Evolutionary conservation across 2,329 filamentous ascomycete genomes (phyloP).

Genomic region (Canariomyces notabilis): DNA sequence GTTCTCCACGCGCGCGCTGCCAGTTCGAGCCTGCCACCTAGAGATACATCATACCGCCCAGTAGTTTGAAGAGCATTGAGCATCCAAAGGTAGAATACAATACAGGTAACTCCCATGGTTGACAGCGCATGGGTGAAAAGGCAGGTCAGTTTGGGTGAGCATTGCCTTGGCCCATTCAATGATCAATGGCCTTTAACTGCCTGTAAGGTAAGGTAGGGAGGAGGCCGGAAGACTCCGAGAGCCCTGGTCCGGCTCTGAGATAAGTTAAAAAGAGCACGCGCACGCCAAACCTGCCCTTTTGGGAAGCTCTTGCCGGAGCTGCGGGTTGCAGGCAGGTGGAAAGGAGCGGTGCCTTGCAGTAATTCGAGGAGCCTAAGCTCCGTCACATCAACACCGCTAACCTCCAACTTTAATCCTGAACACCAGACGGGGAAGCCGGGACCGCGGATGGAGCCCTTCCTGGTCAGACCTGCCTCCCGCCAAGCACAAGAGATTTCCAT

Average conservation of each 20-base stretch:
- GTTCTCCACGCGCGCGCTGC: too few species aligned
- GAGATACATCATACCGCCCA: too few species aligned
- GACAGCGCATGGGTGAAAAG: background rate
- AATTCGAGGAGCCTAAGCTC: background rate
- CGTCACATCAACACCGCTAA: background rate
- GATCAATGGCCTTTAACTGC: too few species aligned
- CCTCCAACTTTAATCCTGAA: background rate
- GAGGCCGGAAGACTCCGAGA: background rate
- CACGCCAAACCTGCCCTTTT: constrained; percentile 1
- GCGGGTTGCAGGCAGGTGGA: background rate
- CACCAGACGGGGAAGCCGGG: background rate
- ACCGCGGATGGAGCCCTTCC: background rate
- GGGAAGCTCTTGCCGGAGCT: background rate
- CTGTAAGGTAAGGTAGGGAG: too few species aligned
- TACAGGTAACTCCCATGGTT: background rate
- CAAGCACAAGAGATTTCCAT: constrained; percentile 1
- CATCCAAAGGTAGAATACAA: too few species aligned
- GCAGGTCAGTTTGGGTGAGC: background rate
- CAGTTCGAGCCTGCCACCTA: too few species aligned
- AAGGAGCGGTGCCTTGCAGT: background rate
- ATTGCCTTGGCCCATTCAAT: too few species aligned
- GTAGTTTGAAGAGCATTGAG: too few species aligned
- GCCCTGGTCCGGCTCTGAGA: background rate
- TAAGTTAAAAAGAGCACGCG: background rate
- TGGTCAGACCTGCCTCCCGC: background rate